phyloP scores from a whole-genome alignment of 2,329 filamentous ascomycete species.

The Paraphaeosphaeria minitans region DNA sequence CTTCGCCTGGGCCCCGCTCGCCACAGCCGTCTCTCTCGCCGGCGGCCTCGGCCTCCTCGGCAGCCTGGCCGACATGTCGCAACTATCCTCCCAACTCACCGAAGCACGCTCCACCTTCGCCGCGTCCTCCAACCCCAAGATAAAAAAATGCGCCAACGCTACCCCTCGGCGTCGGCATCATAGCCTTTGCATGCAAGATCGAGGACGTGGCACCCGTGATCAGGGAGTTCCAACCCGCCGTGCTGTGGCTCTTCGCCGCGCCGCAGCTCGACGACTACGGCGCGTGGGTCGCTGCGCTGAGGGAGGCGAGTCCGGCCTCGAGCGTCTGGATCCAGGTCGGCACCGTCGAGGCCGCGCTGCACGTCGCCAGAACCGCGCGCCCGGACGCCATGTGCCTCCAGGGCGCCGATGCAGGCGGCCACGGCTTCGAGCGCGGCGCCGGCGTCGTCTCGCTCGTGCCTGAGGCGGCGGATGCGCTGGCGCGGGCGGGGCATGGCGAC shows the following conservation, averaged over 20 bases:
- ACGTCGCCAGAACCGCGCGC: slow-evolving; percentile 54
- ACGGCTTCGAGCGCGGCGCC: slow-evolving; percentile 62
- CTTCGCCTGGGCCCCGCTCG: slow-evolving; percentile 61
- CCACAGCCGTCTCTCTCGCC: slow-evolving; percentile 64
- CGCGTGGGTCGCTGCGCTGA: slow-evolving; percentile 43
- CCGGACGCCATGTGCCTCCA: slow-evolving; percentile 67
- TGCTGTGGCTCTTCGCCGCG: slow-evolving; percentile 72
- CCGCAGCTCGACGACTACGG: slow-evolving; percentile 47
- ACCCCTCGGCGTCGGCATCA: slow-evolving; percentile 65
- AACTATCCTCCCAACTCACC: slow-evolving; percentile 41
- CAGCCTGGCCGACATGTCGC: slow-evolving; percentile 41
- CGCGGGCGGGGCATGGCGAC: slow-evolving; percentile 27
- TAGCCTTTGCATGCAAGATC: slow-evolving; percentile 56
- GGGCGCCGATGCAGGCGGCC: slow-evolving; percentile 68
- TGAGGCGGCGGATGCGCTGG: slow-evolving; percentile 59
- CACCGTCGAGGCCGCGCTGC: slow-evolving; percentile 61
- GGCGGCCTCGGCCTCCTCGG: slow-evolving; percentile 54
- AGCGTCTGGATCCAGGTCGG: slow-evolving; percentile 67
- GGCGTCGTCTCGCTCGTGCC: slow-evolving; percentile 64
- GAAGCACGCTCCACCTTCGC: slow-evolving; percentile 24
- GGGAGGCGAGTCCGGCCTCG: slow-evolving; percentile 41
- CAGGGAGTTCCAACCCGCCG: slow-evolving; percentile 59
- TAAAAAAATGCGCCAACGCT: slow-evolving; percentile 35
- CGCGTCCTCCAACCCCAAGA: slow-evolving; percentile 17
- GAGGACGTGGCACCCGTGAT: slow-evolving; percentile 59